Percentiles rank a stretch among this genome's conserved stretches.
phyloP scores from a whole-genome alignment of 2,329 filamentous ascomycete species.

The Phyllosticta citriasiana region DNA sequence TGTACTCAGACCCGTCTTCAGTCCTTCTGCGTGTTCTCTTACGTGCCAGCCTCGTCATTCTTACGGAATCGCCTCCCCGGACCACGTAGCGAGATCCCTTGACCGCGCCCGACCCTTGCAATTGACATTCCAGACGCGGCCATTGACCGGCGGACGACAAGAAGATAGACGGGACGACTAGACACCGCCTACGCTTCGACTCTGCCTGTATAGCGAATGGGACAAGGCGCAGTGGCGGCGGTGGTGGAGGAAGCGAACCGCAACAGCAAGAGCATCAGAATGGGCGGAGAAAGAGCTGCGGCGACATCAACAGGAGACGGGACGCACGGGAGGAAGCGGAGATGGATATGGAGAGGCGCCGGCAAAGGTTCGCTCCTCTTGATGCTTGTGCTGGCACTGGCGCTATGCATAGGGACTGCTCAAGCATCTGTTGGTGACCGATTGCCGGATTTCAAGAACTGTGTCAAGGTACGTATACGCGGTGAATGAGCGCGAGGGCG shows the following conservation, averaged over 20 bases:
- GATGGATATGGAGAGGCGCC: not conserved
- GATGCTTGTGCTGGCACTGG: slow-evolving; percentile 19
- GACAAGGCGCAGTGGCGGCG: not conserved
- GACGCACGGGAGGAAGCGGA: not conserved
- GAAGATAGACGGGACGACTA: not conserved
- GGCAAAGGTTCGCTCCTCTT: slow-evolving; percentile 17
- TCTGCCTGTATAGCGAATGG: not conserved
- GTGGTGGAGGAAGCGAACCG: not conserved
- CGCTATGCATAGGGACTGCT: slow-evolving; percentile 21
- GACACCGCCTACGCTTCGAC: not conserved
- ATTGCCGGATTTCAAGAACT: slow-evolving; percentile 78
- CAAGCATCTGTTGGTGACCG: slow-evolving; percentile 73
- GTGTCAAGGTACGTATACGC: slow-evolving; percentile 56
- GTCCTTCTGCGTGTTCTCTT: not conserved
- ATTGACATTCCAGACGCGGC: not conserved
- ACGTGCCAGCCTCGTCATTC: not conserved
- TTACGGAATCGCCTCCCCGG: not conserved
- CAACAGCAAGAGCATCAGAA: not conserved
- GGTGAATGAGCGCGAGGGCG: not conserved
- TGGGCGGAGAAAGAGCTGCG: not conserved
- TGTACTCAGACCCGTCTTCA: not conserved
- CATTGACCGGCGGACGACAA: not conserved
- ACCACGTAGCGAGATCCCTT: not conserved
- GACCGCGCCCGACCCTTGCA: not conserved
- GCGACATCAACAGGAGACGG: not conserved